Percentiles rank a stretch among this genome's conserved stretches.
These are phyloP conservation scores for Coemansia umbellata DNA, from an alignment of 192 early-diverging fungal genomes.

Conservation along the genomic window DNA sequence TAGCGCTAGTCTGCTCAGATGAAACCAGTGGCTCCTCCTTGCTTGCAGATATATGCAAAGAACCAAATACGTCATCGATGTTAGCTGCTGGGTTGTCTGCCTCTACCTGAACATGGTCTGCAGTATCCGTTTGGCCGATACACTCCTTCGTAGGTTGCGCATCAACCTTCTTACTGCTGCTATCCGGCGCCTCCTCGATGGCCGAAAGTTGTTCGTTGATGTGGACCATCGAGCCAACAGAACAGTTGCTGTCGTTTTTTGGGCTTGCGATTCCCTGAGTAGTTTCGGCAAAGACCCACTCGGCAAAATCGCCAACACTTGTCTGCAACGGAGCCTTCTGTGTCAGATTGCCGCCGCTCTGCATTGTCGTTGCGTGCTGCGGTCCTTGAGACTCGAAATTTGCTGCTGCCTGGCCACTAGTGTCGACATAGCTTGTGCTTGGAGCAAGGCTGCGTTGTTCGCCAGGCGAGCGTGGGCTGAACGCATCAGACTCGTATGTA, in stretches of 20 bases:
- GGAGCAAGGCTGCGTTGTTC: not conserved
- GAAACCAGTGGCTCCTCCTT: not conserved
- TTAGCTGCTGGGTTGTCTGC: not conserved
- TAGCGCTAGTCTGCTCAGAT: not conserved
- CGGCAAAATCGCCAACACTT: constrained; percentile 25
- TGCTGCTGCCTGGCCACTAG: not conserved
- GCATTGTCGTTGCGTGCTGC: not conserved
- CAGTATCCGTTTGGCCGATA: not conserved
- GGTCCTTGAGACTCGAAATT: not conserved
- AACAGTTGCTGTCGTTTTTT: constrained; percentile 3
- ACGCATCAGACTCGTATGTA: constrained; percentile 7
- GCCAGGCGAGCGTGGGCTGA: not conserved
- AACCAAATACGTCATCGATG: constrained; percentile 1
- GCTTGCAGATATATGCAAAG: not conserved
- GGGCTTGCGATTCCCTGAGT: constrained; percentile 13
- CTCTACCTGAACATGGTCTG: not conserved
- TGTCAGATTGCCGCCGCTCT: not conserved
- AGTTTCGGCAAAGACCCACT: constrained; percentile 42
- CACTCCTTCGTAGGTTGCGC: too few relatives aligned
- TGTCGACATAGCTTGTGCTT: not conserved
- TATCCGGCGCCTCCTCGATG: constrained; percentile 12
- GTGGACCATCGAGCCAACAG: constrained; percentile 35
- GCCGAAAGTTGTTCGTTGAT: constrained; percentile 12
- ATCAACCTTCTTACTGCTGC: too few relatives aligned
- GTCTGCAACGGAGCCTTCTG: not conserved